Conservation (phyloP, 371 early-diverging fungal genomes). For the Actinomortierella wolfii region DNA sequence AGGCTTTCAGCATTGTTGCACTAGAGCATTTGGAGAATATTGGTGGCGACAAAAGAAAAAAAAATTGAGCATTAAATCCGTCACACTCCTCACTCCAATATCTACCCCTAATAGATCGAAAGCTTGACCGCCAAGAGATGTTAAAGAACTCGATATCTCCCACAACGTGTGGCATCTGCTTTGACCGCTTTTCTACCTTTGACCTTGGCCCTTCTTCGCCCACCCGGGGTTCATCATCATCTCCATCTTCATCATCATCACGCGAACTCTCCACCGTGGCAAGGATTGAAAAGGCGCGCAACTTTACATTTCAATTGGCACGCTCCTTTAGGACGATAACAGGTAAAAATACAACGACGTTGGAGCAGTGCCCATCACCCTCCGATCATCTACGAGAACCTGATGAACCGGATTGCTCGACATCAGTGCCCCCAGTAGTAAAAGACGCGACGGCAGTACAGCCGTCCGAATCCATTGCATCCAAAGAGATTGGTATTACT, state of each 20-base stretch:
- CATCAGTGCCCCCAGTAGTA: no score
- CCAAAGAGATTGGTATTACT: constrained; percentile 31
- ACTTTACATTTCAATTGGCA: constrained; percentile 24
- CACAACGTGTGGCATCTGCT: constrained; percentile 45
- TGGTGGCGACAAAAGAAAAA: neutral
- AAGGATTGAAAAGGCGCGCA: neutral
- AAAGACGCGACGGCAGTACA: no score
- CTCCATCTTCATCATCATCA: constrained; percentile 1
- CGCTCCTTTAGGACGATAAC: constrained; percentile 17
- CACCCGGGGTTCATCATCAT: constrained; percentile 5
- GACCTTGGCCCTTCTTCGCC: constrained; percentile 8
- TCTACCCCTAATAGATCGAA: no score
- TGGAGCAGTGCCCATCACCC: constrained; percentile 3
- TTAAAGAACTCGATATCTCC: constrained; percentile 34
- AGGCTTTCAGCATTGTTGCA: neutral
- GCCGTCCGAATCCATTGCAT: constrained; percentile 21
- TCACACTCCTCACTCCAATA: no score
- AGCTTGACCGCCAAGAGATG: constrained; percentile 32
- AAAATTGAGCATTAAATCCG: no score
- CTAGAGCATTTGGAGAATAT: neutral
- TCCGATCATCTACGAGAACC: neutral
- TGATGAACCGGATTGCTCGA: no score
- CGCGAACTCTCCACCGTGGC: neutral
- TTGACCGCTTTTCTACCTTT: constrained; percentile 34
- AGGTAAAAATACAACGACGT: neutral